These are phyloP conservation scores for Plasmodium relictum DNA, from an alignment of 169 alveolate genomes.

Conservation along the genomic window DNA sequence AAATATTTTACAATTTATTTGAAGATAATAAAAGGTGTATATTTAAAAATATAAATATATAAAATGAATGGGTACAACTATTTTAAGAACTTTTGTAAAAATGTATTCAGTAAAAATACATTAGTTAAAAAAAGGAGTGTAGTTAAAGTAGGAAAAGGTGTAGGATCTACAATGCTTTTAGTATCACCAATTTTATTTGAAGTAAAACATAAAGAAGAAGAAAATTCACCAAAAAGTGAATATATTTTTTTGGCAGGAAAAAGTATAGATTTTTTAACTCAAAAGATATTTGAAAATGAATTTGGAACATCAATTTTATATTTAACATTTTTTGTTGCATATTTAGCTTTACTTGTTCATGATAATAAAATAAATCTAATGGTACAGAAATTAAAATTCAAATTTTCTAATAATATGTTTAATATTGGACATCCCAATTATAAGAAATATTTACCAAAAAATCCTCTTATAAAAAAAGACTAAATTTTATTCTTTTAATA, in stretches of 20 bases:
- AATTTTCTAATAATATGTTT: slow-evolving; percentile 52
- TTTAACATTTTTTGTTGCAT: slow-evolving; percentile 65
- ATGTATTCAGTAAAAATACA: not conserved
- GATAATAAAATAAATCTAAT: slow-evolving; percentile 52
- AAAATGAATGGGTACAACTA: not conserved
- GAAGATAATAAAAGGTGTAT: too few relatives aligned
- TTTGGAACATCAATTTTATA: slow-evolving; percentile 69
- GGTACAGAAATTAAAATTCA: slow-evolving; percentile 61
- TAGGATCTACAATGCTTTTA: slow-evolving; percentile 43
- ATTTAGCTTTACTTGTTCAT: slow-evolving; percentile 58
- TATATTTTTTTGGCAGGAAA: slow-evolving; percentile 74
- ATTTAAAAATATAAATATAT: too few relatives aligned
- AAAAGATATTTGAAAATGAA: slow-evolving; percentile 68
- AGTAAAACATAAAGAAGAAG: slow-evolving; percentile 68
- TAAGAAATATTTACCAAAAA: slow-evolving; percentile 12
- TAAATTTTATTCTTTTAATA: not conserved
- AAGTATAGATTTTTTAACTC: slow-evolving; percentile 61
- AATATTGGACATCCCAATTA: slow-evolving; percentile 67
- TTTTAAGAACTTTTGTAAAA: not conserved
- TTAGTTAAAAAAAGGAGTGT: not conserved
- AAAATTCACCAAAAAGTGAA: slow-evolving; percentile 47
- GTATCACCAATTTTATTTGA: slow-evolving; percentile 62
- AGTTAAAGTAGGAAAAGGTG: not conserved
- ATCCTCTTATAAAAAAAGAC: not conserved
- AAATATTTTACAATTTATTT: too few relatives aligned